Base-by-base conservation (phyloP, 1,284 basidiomycete genomes). In the Moesziomyces parantarcticus region DNA sequence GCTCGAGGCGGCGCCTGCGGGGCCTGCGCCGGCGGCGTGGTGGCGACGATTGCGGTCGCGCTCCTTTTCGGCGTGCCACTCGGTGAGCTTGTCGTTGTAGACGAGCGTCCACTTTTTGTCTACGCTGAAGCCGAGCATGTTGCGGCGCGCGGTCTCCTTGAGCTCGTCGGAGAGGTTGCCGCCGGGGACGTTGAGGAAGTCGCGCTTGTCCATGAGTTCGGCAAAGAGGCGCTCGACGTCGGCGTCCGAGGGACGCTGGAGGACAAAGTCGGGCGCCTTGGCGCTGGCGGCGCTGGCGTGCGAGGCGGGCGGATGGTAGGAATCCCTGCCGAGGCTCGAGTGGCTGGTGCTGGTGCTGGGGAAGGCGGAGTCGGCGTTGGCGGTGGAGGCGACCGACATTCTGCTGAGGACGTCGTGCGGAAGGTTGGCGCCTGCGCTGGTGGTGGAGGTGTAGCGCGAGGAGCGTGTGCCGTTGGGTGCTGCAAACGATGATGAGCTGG, bases 91-190 rank as follows among this genome's bases (percentile, higher is more conserved):
- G 76, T 93, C 91, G 72, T 90, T 93, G 83, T 92, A 89, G 11
- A 98, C 92, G 80, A 98, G 89, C 68, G 88, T 88, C 95, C 95
- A 98, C 85, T 97, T 98, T 83, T 93, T 93, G 50, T 94, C 92
- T 46, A 74, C 57, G 48, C 65, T 66, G 57, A 83, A 83, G 32
- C 59, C 63, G 56, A 81, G 65, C 79, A 83, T 81, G 70, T 80
- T 83, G 32, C 68, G 66, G 7, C 69, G 55, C 18, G 75, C 77
- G 5, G 67, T 75, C 21, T 80, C 67, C 40, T 81, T 77, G 50
- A 76, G 58, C 29, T 72, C 75, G 46, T 81, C 75, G 3, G 80
- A 70, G 7, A 77, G 63, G 23, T 76, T 76, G 20, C 79, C 80
- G 39, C 81, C 78, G 3, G 81, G 71, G 1, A 74, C 58, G 42